Base-by-base conservation (phyloP, 1,284 basidiomycete genomes). In the Wolfiporia cocos region DNA sequence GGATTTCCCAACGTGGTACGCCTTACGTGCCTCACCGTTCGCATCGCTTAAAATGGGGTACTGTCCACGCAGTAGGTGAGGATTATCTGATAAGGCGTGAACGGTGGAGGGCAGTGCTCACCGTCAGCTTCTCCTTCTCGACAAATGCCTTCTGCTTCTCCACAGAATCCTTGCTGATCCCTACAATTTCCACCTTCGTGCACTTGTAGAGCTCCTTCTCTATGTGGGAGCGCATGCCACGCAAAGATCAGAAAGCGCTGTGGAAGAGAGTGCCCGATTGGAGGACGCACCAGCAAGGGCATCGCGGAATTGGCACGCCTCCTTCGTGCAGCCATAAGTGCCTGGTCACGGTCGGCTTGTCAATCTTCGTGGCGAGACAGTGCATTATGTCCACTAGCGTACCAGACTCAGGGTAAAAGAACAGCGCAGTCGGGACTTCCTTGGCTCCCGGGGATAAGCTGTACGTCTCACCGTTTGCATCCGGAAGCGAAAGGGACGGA, bases 291-390 rank as follows among this genome's bases (percentile, higher is more conserved):
- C 74, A 37, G 69, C 71, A 39, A 87, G 64, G 3, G 83, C 83
- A 66, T 90, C 84, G 19, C 87, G 74, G 62, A 92, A 88, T 40
- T 78, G 71, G 52, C 86, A 89, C 1, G 82, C 86, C 60, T 91
- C 79, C 54, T 73, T 80, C 7, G 84, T 90, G 60, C 88, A 90
- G 3, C 82, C 85, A 45, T 67, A 80, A 1, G 84, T 76, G 3
- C 81, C 86, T 86, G 49, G 6, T 50, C 42, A 14, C 28, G n/a
- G 18, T 20, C 23, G 26, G 26, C 7, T 28, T 14, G 14, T 7
- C 9, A 28, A 28, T 14, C 26, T 9, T 28, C 26, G 26, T n/a
- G n/a, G n/a, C n/a, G n/a, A n/a, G n/a, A n/a, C n/a, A n/a, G n/a
- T n/a, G 26, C 7, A 28, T 28, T 14, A 28, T 28, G 26, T 28